phyloP scores from a whole-genome alignment of 441 rosid species.

The Gossypium lobatum region DNA sequence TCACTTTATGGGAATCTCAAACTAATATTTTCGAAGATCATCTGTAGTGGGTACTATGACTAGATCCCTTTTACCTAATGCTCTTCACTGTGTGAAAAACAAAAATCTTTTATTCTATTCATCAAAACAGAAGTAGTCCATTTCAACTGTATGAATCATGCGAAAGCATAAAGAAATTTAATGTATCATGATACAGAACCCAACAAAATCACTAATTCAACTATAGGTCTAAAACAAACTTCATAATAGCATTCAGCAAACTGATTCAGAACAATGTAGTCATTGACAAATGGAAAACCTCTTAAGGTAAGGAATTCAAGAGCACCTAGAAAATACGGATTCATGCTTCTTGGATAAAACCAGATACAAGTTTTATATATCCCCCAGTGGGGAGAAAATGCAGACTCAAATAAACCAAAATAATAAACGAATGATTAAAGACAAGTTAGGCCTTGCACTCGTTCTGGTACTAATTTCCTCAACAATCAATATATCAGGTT shows the following conservation, averaged over 20 bases:
- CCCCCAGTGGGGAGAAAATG: not conserved
- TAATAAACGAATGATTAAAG: not conserved
- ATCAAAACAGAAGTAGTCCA: not conserved
- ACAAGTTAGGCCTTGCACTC: not conserved
- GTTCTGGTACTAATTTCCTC: not conserved
- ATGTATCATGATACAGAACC: not conserved
- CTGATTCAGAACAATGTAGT: not conserved
- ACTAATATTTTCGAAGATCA: too few relatives aligned
- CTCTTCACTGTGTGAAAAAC: not conserved
- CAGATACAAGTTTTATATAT: not conserved
- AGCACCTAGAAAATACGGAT: not conserved
- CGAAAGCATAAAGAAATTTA: not conserved
- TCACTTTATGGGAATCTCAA: too few relatives aligned
- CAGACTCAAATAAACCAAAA: not conserved
- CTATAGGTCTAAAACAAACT: not conserved
- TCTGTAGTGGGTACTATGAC: too few relatives aligned
- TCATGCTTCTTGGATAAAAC: not conserved
- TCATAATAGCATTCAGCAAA: not conserved
- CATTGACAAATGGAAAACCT: not conserved
- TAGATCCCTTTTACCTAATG: not conserved
- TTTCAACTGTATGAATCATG: not conserved
- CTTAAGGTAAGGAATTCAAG: not conserved
- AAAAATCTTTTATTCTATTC: not conserved
- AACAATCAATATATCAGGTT: not conserved
- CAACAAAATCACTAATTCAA: not conserved